phyloP scores from a whole-genome alignment of 176 grass and related monocot species.

The Areca catechu region DNA sequence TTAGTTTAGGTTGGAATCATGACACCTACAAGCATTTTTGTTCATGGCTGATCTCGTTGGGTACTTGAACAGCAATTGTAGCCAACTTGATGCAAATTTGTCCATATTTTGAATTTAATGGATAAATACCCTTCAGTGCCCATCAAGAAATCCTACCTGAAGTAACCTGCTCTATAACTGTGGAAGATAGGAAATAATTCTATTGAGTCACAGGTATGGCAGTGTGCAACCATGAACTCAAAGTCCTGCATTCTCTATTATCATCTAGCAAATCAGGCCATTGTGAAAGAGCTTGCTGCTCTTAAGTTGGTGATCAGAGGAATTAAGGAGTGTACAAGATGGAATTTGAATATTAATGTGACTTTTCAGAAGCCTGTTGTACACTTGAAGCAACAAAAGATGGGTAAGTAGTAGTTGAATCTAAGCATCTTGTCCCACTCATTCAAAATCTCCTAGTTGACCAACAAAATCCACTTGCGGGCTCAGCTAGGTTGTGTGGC shows the following conservation, averaged over 20 bases:
- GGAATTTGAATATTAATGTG: too few species aligned
- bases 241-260: constrained; percentile 12
- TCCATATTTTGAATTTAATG: constrained; percentile 42
- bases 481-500: too few species aligned
- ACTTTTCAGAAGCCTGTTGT: too few species aligned
- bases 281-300: constrained; percentile 36
- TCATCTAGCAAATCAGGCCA: constrained; percentile 25
- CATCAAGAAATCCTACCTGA: constrained; percentile 38
- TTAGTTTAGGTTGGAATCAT: constrained; percentile 1
- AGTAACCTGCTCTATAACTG: constrained; percentile 35
- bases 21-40: constrained; percentile 18
- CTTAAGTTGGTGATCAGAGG: constrained; percentile 29
- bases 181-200: constrained; percentile 30
- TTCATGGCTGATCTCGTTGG: constrained; percentile 37
- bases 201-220: constrained; percentile 31
- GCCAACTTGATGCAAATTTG: constrained; percentile 51
- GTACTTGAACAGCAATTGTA: constrained; percentile 36
- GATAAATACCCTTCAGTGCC: constrained; percentile 36
- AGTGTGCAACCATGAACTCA: background rate
- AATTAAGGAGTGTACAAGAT: too few species aligned
- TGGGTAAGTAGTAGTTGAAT: too few species aligned
- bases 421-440: too few species aligned
- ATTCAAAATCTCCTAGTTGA: too few species aligned
- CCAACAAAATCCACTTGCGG: too few species aligned
- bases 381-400: too few species aligned